Evolutionary conservation across 2,329 filamentous ascomycete genomes (phyloP).

Genomic region (Monosporascus sp.): DNA sequence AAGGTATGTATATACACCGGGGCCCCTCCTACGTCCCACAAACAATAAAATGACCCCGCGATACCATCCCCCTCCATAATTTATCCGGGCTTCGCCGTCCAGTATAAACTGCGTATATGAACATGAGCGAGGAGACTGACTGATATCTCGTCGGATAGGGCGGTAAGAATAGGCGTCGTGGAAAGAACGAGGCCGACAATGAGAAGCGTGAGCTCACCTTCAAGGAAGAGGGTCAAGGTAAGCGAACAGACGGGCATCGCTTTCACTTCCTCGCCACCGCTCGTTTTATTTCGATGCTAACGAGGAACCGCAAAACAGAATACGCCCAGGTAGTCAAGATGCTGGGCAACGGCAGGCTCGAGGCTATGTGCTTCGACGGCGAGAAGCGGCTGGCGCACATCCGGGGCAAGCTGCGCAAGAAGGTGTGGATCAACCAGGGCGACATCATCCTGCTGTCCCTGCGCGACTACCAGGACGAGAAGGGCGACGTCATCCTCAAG

Average conservation of each 20-base stretch:
- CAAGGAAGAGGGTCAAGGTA: slow-evolving; percentile 94
- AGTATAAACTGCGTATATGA: neutral
- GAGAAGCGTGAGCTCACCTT: slow-evolving; percentile 98
- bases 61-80: slow-evolving; percentile 5
- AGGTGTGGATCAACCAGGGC: slow-evolving; percentile 99
- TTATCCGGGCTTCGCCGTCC: slow-evolving; percentile 12
- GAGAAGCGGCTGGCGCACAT: slow-evolving; percentile 76
- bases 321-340: slow-evolving; percentile 85
- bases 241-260: slow-evolving; percentile 9
- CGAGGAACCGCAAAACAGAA: slow-evolving; percentile 16
- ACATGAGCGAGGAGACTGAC: slow-evolving; percentile 17
- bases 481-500: slow-evolving; percentile 90
- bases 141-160: slow-evolving; percentile 53
- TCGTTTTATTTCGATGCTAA: neutral
- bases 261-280: neutral
- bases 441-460: slow-evolving; percentile 87
- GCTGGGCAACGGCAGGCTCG: slow-evolving; percentile 90
- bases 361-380: slow-evolving; percentile 93
- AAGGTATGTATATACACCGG: slow-evolving; percentile 59
- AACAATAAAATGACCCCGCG: neutral
- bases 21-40: slow-evolving; percentile 6
- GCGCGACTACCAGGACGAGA: slow-evolving; percentile 89
- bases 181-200: slow-evolving; percentile 99
- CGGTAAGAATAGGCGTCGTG: slow-evolving; percentile 96
- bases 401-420: slow-evolving; percentile 96